These are phyloP conservation scores for Ophiostoma tasmaniense DNA, from an alignment of 2,329 filamentous ascomycete genomes.

Conservation along the genomic window DNA sequence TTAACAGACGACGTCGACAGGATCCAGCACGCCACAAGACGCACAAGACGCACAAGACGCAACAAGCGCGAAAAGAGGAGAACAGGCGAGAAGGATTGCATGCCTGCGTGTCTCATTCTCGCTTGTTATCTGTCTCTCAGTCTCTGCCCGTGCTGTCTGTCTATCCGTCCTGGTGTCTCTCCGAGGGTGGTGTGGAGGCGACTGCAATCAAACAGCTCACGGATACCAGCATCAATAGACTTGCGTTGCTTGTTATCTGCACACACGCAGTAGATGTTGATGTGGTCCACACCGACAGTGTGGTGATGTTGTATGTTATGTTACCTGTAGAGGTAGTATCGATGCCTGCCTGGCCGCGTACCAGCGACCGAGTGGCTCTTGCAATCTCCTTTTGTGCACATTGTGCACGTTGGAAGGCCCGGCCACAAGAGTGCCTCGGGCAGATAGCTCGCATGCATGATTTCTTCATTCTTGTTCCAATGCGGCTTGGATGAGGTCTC, in stretches of 20 bases:
- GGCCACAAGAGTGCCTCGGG: neutral
- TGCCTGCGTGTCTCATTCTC: neutral
- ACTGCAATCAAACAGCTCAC: neutral
- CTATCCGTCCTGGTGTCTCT: neutral
- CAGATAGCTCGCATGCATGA: neutral
- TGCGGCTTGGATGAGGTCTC: neutral
- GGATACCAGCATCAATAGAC: neutral
- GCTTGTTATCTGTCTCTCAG: neutral
- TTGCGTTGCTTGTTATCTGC: neutral
- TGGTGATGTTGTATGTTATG: neutral
- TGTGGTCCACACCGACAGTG: neutral
- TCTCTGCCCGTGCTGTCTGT: neutral
- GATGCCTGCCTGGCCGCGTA: neutral
- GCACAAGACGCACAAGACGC: neutral
- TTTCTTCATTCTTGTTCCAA: neutral
- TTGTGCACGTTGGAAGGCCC: neutral
- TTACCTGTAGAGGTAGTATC: neutral
- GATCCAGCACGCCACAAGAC: neutral
- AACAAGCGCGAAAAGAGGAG: neutral
- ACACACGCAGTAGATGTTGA: neutral
- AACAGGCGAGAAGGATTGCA: neutral
- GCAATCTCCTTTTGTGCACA: neutral
- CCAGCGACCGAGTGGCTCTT: neutral
- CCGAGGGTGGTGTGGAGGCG: neutral
- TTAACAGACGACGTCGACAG: constrained; percentile 6